phyloP scores from a whole-genome alignment of 106 monocot species.

The Dioscorea dumetorum region DNA sequence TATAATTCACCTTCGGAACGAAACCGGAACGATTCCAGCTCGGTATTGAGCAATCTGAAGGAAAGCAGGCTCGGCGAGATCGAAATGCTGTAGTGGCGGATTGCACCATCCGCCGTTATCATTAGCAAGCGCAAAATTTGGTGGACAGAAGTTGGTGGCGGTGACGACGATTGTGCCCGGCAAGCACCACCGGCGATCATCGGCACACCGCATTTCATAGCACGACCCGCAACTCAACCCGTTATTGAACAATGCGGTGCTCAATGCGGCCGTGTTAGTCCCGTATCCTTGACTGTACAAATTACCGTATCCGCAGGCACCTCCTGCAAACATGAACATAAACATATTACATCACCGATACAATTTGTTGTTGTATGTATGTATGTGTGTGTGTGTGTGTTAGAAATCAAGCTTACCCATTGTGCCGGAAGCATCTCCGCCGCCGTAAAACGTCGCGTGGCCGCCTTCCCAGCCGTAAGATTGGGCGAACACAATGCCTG shows the following conservation, averaged over 20 bases:
- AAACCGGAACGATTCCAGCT: slow-evolving; percentile 68
- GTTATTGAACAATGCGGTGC: slow-evolving; percentile 61
- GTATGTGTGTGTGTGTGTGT: too few relatives aligned
- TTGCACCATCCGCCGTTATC: slow-evolving; percentile 83
- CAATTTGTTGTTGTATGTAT: neutral
- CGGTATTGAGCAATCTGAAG: slow-evolving; percentile 67
- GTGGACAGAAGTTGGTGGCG: slow-evolving; percentile 76
- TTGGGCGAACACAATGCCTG: neutral
- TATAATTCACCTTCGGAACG: slow-evolving; percentile 29
- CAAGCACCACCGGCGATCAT: slow-evolving; percentile 45
- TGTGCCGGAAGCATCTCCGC: slow-evolving; percentile 54
- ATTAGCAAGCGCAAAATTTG: slow-evolving; percentile 41
- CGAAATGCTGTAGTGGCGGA: slow-evolving; percentile 70
- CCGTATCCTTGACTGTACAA: slow-evolving; percentile 66
- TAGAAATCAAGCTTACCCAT: slow-evolving; percentile 25
- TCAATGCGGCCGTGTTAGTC: slow-evolving; percentile 64
- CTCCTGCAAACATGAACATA: slow-evolving; percentile 9
- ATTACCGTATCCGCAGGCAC: slow-evolving; percentile 44
- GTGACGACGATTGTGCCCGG: slow-evolving; percentile 53
- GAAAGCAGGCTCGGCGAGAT: slow-evolving; percentile 61
- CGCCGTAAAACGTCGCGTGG: slow-evolving; percentile 59
- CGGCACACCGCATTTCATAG: slow-evolving; percentile 47
- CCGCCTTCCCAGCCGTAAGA: slow-evolving; percentile 27
- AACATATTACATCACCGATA: neutral
- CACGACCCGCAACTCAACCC: slow-evolving; percentile 62